A percentile compares a stretch with the other conserved stretches of the same genome.
These are phyloP conservation scores for Anastatica hierochuntica DNA, from an alignment of 345 rosid species.

Conservation along the genomic window DNA sequence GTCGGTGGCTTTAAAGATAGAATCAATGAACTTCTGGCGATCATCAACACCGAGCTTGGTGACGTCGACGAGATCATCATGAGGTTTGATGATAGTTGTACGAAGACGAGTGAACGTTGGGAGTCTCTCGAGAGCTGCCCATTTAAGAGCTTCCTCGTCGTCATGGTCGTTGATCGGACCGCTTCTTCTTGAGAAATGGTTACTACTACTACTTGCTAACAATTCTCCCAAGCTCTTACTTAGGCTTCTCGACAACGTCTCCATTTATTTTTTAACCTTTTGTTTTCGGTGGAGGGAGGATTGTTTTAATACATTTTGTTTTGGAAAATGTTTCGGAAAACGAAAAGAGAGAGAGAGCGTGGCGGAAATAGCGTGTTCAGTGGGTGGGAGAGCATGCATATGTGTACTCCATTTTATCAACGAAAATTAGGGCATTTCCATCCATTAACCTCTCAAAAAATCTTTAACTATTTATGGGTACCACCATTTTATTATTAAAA, in stretches of 20 bases:
- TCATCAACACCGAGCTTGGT: conserved; percentile 56
- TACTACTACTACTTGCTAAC: conserved; percentile 15
- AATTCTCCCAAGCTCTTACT: conserved; percentile 54
- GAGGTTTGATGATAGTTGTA: conserved; percentile 52
- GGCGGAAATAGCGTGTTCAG: conserved; percentile 6
- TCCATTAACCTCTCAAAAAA: no score
- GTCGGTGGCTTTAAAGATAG: conserved; percentile 60
- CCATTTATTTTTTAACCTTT: conserved; percentile 1
- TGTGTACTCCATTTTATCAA: neutral
- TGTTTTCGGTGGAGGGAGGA: neutral
- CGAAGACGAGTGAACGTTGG: conserved; percentile 76
- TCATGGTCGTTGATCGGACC: conserved; percentile 37
- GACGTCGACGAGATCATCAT: conserved; percentile 45
- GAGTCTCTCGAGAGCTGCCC: conserved; percentile 90
- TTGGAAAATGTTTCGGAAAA: conserved; percentile 18
- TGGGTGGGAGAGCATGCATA: conserved; percentile 8
- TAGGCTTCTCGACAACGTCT: conserved; percentile 29
- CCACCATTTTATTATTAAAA: no score
- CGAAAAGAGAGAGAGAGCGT: conserved; percentile 12
- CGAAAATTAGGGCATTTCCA: no score
- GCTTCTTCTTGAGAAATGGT: conserved; percentile 30
- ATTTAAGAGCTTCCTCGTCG: conserved; percentile 82
- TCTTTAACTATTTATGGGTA: no score
- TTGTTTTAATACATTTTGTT: neutral
- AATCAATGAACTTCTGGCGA: conserved; percentile 65